Conservation (phyloP, 2,329 filamentous ascomycete genomes). For the Ceratocystis albifundus region DNA sequence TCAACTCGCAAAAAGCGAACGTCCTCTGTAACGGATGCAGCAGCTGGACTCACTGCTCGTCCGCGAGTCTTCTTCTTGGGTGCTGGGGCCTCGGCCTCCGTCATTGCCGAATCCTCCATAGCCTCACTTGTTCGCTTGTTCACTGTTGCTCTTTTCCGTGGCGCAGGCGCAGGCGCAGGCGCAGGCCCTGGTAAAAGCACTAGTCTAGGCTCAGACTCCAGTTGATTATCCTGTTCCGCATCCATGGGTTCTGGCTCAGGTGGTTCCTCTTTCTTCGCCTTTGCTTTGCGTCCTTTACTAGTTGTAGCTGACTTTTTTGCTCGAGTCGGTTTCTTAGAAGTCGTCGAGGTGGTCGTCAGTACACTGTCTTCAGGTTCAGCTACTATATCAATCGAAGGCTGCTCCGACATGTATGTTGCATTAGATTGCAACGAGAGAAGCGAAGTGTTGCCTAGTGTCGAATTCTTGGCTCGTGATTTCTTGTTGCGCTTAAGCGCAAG, state of each 20-base stretch:
- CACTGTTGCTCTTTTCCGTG: conserved; percentile 34
- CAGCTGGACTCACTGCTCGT: conserved; percentile 37
- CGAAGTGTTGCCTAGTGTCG: conserved; percentile 55
- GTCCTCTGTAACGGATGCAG: conserved; percentile 28
- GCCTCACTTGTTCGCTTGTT: conserved; percentile 54
- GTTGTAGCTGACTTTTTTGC: conserved; percentile 44
- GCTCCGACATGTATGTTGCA: conserved; percentile 40
- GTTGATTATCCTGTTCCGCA: background rate
- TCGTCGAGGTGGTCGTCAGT: conserved; percentile 43
- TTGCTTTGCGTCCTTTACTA: conserved; percentile 32
- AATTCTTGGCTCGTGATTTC: conserved; percentile 42
- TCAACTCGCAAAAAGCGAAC: background rate
- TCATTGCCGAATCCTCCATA: conserved; percentile 39
- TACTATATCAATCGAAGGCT: conserved; percentile 29
- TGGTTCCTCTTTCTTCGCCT: conserved; percentile 42
- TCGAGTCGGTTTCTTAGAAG: conserved; percentile 33
- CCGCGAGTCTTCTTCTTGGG: conserved; percentile 49
- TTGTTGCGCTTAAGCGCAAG: conserved; percentile 52
- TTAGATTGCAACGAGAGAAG: conserved; percentile 51
- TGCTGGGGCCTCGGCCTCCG: conserved; percentile 38
- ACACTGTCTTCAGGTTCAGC: conserved; percentile 47
- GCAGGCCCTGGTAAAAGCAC: background rate
- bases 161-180: conserved; percentile 28
- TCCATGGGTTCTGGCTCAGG: conserved; percentile 33
- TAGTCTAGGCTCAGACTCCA: background rate